A percentile compares a stretch with the other conserved stretches of the same genome.
phyloP scores from a whole-genome alignment of 2,329 filamentous ascomycete species.

The Simplicillium aogashimaense region DNA sequence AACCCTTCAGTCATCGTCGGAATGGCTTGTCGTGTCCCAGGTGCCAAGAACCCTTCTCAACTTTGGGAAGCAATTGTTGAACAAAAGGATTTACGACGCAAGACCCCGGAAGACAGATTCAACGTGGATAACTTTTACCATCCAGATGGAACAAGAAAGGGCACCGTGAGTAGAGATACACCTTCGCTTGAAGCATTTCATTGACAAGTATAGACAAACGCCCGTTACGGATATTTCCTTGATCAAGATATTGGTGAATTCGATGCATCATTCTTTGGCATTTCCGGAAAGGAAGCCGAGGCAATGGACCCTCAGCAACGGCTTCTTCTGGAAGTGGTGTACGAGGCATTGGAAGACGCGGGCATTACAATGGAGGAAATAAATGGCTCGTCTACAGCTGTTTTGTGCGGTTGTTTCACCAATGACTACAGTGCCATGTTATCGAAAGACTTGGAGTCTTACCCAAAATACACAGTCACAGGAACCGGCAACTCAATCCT shows the following conservation, averaged over 20 bases:
- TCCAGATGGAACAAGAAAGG: constrained; percentile 15
- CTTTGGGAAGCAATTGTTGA: constrained; percentile 18
- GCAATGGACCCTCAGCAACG: background rate
- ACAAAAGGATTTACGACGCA: constrained; percentile 22
- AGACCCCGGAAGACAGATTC: constrained; percentile 34
- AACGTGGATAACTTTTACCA: constrained; percentile 29
- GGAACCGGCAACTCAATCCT: constrained; percentile 18
- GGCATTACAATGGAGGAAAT: constrained; percentile 8
- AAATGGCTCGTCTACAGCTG: constrained; percentile 13
- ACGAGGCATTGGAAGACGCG: background rate
- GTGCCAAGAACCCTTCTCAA: constrained; percentile 13
- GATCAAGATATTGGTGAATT: background rate
- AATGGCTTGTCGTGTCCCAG: constrained; percentile 18
- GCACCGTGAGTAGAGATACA: constrained; percentile 6
- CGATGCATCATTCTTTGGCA: background rate
- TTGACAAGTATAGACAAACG: background rate
- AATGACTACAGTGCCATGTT: constrained; percentile 15
- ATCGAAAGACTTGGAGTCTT: constrained; percentile 17
- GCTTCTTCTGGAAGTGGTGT: background rate
- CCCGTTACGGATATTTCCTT: background rate
- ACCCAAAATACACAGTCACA: constrained; percentile 23
- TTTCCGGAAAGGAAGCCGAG: background rate
- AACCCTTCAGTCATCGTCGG: constrained; percentile 17
- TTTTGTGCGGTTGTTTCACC: constrained; percentile 20
- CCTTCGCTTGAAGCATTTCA: background rate